Evolutionary conservation across 2,329 filamentous ascomycete species (phyloP), one percentile per base, ranked within the genome.

Genomic region (Aspergillus sp.): DNA sequence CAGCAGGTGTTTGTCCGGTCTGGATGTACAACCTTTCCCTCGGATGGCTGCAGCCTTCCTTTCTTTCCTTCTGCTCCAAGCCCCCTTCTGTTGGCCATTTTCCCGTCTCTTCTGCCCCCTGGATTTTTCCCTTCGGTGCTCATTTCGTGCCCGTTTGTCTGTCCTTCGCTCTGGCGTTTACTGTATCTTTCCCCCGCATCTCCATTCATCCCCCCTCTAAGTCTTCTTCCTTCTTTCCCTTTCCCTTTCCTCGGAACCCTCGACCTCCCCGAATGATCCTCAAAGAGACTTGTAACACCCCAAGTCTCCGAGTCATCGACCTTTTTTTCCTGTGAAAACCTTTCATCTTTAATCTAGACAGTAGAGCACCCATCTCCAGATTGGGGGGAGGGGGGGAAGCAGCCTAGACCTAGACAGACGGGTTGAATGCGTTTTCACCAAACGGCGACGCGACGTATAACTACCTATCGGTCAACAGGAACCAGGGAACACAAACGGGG

Each of bases 41-140:
- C 66, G 67, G 67, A 63, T 64, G 63, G 57, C 66, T 68, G 67
- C 67, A 69, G 63, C 58, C 52, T 42, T 56, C 45, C 53, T 53
- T 57, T 58, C 59, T 61, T 53, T 39, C 57, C 52, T 58, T 54
- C 18, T 53, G 52, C 54, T 54, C 49, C 52, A 55, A 36, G 51
- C 54, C 24, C 55, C 56, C 59, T 52, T 54, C 26, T 52, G 55
- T 47, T 58, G 18, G 50, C 12, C 55, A 9, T 47, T 42, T 42
- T 49, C 42, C 53, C 53, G 53, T 49, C 24, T 50, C 47, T 50
- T 16, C 6, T 36, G 18, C 49, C 45, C n/a, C 14, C 53, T 22
- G n/a, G 10, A 11, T 47, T 50, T 49, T 42, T 26, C 29, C n/a
- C 20, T 24, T 9, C 26, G 32, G 16, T 55, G 11, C 52, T 36